A percentile compares a stretch with the other conserved stretches of the same genome.
Evolutionary conservation across 306 rosid species (phyloP).

Genomic region (Spatholobus suberectus): DNA sequence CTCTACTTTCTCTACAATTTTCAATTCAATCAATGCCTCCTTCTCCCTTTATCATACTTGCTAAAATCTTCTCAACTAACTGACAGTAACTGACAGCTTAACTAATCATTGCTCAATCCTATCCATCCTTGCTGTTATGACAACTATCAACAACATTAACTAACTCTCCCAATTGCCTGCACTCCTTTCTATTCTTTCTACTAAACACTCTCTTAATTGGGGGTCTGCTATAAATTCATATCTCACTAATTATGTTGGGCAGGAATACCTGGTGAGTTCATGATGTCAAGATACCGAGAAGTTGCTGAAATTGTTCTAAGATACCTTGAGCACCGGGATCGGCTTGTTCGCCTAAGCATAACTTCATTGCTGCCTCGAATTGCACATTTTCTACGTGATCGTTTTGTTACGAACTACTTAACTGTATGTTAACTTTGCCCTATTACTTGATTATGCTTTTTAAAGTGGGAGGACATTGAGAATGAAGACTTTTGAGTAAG

Average conservation of each 20-base stretch:
- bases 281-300: constrained; percentile 99
- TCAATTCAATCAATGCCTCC: not conserved
- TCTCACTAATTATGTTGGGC: constrained; percentile 43
- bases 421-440: constrained; percentile 60
- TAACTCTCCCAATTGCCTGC: not conserved
- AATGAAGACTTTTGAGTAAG: constrained; percentile 19
- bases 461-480: constrained; percentile 27
- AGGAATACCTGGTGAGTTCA: constrained; percentile 99
- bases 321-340: constrained; percentile 91
- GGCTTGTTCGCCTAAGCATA: constrained; percentile 98
- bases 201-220: not conserved
- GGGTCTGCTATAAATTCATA: not conserved
- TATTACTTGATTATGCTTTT: constrained; percentile 33
- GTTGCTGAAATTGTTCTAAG: constrained; percentile 97
- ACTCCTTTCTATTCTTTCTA: not conserved
- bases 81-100: not conserved
- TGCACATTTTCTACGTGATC: constrained; percentile 97
- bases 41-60: not conserved
- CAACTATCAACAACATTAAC: not conserved
- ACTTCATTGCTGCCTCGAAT: constrained; percentile 95
- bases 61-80: not conserved
- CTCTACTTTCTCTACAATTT: not conserved
- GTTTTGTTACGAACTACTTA: constrained; percentile 94
- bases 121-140: not conserved
- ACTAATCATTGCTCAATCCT: not conserved